These are phyloP conservation scores for Aspergillus aculeatinus DNA, from an alignment of 2,329 filamentous ascomycete genomes.

Conservation along the genomic window DNA sequence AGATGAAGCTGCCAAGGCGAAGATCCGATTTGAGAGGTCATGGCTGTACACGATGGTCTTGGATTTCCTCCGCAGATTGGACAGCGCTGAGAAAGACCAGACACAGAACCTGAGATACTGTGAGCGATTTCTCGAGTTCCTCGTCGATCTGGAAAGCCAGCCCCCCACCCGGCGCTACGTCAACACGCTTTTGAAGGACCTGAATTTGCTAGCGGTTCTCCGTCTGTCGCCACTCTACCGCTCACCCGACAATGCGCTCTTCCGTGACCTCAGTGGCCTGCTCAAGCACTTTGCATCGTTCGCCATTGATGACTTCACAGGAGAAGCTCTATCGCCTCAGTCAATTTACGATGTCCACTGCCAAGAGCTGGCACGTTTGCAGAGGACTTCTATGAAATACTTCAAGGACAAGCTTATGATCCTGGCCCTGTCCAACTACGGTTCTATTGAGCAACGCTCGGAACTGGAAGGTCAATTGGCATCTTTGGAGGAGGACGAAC, in stretches of 20 bases:
- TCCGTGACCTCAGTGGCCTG: conserved; percentile 78
- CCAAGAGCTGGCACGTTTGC: conserved; percentile 71
- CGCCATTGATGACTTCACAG: conserved; percentile 86
- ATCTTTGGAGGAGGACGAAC: conserved; percentile 70
- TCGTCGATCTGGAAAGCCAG: conserved; percentile 89
- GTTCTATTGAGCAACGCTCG: conserved; percentile 73
- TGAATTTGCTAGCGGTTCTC: conserved; percentile 78
- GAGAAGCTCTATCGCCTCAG: conserved; percentile 67
- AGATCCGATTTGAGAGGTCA: conserved; percentile 83
- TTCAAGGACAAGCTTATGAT: conserved; percentile 92
- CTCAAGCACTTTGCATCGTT: conserved; percentile 86
- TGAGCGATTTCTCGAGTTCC: conserved; percentile 87
- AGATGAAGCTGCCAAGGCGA: conserved; percentile 74
- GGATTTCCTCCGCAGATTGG: conserved; percentile 75
- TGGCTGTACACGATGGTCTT: conserved; percentile 88
- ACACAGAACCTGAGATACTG: conserved; percentile 74
- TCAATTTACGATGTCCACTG: conserved; percentile 82
- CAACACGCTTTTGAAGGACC: conserved; percentile 80
- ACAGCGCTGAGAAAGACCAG: conserved; percentile 48
- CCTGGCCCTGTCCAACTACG: conserved; percentile 87
- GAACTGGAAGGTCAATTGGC: conserved; percentile 77
- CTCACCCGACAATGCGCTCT: conserved; percentile 69
- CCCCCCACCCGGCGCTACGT: conserved; percentile 91
- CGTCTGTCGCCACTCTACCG: conserved; percentile 75
- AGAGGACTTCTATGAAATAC: conserved; percentile 72